Evolutionary conservation across 495 filamentous ascomycete species (phyloP), one percentile per base, ranked within the genome.

Genomic region (Hypoxylon rickii): DNA sequence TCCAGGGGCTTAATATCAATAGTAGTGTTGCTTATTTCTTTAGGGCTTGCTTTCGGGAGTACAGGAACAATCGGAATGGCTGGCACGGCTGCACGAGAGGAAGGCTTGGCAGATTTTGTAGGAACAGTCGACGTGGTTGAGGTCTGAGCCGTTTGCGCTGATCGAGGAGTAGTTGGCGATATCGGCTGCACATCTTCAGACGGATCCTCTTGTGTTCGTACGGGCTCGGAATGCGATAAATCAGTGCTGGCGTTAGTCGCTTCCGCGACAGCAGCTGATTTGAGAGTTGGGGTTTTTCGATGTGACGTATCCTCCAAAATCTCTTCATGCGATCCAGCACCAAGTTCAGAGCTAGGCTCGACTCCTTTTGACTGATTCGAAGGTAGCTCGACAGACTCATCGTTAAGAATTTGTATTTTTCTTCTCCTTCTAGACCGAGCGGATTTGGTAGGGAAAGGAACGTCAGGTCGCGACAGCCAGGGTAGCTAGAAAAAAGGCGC

Each of bases 381-480:
- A 18, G 66, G 71, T 13, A 70, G 63, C 52, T 75, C 67, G 11
- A 75, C 58, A 1, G 55, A 21, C 31, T 64, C 65, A 2, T 55
- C 55, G 50, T 74, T 63, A 37, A 67, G 66, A 24, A 44, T 62
- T 18, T 68, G 43, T 33, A 66, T 63, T 43, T 67, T 70, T 56
- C 65, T 70, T 58, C 67, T 68, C 59, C 62, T 69, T 46, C 55
- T 70, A 34, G 67, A 62, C 61, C 58, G 73, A 21, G 70, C 39
- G 3, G 69, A 58, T 52, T 74, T 74, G 1, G 69, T 66, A 19
- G 92, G 90, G 66, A 94, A 96, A 3, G 81, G 68, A 12, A 70
- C 58, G 17, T 87, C 84, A 2, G 86, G 83, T 24, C 79, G 76
- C 19, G 91, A 96, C n/a, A 86, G 76, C 91, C 91, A 96, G 8